Percentiles rank a stretch among this genome's conserved stretches.
Conservation (phyloP, 495 filamentous ascomycete species). For the Neurospora sp. region DNA sequence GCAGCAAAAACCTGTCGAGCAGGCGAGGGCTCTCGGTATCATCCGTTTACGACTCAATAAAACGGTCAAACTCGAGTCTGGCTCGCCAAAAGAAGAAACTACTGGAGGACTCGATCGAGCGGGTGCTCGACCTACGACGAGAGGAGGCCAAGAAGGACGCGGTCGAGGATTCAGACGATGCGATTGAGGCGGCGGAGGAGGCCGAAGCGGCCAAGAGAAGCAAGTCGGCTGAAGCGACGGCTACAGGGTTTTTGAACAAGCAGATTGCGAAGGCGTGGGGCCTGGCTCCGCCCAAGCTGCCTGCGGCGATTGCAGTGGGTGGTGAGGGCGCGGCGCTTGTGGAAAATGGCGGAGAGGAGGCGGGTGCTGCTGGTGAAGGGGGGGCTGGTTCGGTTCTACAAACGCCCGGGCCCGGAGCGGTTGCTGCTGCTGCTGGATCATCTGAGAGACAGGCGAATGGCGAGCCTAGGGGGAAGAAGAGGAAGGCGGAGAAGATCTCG, state of each 20-base stretch:
- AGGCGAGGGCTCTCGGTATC: constrained; percentile 41
- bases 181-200: constrained; percentile 53
- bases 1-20: not conserved
- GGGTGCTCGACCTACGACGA: constrained; percentile 65
- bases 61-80: constrained; percentile 73
- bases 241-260: constrained; percentile 19
- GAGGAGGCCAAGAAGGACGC: constrained; percentile 50
- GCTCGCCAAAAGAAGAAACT: constrained; percentile 69
- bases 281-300: constrained; percentile 25
- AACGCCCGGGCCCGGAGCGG: constrained; percentile 1
- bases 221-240: constrained; percentile 15
- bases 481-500: constrained; percentile 33
- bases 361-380: not conserved
- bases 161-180: constrained; percentile 49
- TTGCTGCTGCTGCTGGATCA: constrained; percentile 7
- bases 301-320: constrained; percentile 14
- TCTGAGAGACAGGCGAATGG: constrained; percentile 45
- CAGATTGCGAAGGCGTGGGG: constrained; percentile 52
- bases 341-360: not conserved
- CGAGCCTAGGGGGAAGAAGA: constrained; percentile 58
- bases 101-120: constrained; percentile 77
- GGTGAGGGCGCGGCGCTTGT: not conserved
- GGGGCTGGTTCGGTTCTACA: not conserved
- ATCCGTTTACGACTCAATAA: constrained; percentile 64
- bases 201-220: constrained; percentile 12